A percentile compares a stretch with the other conserved stretches of the same genome.
Conservation (phyloP, 2,329 filamentous ascomycete species). For the Cercospora sp. region DNA sequence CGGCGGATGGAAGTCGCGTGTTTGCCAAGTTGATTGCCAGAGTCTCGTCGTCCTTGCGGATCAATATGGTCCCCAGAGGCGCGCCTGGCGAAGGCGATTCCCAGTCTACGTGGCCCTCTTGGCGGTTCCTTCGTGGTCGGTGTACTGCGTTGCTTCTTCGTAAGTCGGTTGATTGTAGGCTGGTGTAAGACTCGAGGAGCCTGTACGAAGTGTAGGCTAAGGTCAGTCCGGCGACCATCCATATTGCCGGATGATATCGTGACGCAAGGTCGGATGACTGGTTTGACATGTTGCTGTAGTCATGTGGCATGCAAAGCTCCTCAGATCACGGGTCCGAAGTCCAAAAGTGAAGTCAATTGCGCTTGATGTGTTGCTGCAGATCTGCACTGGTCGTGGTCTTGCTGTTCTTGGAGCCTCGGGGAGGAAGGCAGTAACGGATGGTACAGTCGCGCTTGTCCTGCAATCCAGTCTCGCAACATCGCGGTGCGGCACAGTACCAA, state of each 20-base stretch:
- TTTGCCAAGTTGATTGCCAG: conserved; percentile 19
- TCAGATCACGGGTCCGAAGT: not conserved
- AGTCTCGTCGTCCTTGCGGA: conserved; percentile 18
- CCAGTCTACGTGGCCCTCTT: conserved; percentile 9
- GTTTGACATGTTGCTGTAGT: conserved; percentile 26
- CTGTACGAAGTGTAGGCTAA: conserved; percentile 61
- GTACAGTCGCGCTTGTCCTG: not conserved
- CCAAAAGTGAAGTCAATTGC: not conserved
- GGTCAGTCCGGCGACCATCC: conserved; percentile 57
- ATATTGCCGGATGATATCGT: conserved; percentile 53
- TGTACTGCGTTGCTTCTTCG: conserved; percentile 30
- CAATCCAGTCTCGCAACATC: not conserved
- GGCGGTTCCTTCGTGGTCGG: conserved; percentile 20
- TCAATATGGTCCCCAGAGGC: conserved; percentile 21
- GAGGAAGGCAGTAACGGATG: not conserved
- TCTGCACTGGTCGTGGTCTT: not conserved
- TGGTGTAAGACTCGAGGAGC: conserved; percentile 46
- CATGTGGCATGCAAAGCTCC: conserved; percentile 17
- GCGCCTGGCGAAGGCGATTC: conserved; percentile 17
- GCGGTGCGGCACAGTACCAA: not conserved
- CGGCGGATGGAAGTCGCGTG: conserved; percentile 11
- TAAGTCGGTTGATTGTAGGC: conserved; percentile 17
- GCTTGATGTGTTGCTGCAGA: not conserved
- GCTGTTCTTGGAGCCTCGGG: not conserved
- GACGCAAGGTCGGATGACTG: conserved; percentile 22